Evolutionary conservation across 768 basidiomycete genomes (phyloP).

Genomic region (Pulveroboletus sp.): DNA sequence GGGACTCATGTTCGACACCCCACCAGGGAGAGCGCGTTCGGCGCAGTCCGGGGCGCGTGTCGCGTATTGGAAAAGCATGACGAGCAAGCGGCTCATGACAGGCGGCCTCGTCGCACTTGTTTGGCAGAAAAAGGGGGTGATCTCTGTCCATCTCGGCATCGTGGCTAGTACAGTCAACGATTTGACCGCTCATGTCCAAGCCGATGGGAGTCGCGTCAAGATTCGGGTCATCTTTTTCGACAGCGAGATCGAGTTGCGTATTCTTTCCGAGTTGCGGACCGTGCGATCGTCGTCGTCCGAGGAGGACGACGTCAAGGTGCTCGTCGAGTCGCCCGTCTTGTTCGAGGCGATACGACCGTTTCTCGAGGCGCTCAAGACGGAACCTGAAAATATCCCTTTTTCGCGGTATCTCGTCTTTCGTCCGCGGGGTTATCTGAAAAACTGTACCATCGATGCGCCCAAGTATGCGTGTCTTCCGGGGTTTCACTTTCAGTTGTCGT

Average conservation of each 20-base stretch:
- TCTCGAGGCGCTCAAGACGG: conserved; percentile 55
- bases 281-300: conserved; percentile 20
- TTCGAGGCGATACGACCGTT: conserved; percentile 69
- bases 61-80: conserved; percentile 60
- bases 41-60: conserved; percentile 36
- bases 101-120: conserved; percentile 66
- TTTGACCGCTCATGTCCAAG: conserved; percentile 42
- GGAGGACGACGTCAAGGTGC: conserved; percentile 29
- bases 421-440: conserved; percentile 33
- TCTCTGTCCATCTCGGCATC: conserved; percentile 54
- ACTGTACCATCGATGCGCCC: conserved; percentile 46
- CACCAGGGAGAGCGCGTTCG: conserved; percentile 54
- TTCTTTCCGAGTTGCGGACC: conserved; percentile 37
- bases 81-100: conserved; percentile 55
- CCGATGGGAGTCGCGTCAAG: conserved; percentile 33
- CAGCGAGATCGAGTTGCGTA: conserved; percentile 47
- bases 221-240: conserved; percentile 66
- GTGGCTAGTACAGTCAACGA: conserved; percentile 44
- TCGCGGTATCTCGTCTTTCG: conserved; percentile 47
- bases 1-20: conserved; percentile 46
- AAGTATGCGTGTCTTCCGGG: conserved; percentile 50
- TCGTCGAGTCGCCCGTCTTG: conserved; percentile 65
- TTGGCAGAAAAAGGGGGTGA: conserved; percentile 34
- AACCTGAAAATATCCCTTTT: conserved; percentile 60
- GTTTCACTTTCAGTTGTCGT: conserved; percentile 56